These are phyloP conservation scores for Camelina neglecta DNA, from an alignment of 345 rosid species.

Conservation along the genomic window DNA sequence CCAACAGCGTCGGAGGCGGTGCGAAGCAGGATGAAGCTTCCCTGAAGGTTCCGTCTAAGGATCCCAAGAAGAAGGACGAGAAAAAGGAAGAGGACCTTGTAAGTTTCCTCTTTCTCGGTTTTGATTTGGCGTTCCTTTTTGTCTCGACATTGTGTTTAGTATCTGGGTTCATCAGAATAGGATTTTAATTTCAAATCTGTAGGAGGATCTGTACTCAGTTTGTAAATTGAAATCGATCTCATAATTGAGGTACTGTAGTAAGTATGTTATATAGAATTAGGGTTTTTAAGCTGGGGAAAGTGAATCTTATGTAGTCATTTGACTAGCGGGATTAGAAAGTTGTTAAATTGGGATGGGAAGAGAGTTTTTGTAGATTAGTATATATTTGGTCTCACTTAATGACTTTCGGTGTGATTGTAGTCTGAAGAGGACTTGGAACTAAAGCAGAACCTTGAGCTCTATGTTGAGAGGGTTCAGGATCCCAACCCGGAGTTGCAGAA, in stretches of 20 bases:
- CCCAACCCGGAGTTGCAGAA: conserved; percentile 83
- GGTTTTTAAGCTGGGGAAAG: neutral
- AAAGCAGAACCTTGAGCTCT: conserved; percentile 90
- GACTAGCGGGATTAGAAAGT: neutral
- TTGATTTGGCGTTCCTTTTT: neutral
- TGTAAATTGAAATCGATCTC: neutral
- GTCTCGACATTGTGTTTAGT: neutral
- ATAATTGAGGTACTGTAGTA: neutral
- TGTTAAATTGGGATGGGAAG: neutral
- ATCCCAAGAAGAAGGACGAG: conserved; percentile 86
- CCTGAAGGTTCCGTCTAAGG: conserved; percentile 73
- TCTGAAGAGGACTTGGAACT: conserved; percentile 92
- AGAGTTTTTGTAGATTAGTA: conserved; percentile 6
- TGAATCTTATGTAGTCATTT: neutral
- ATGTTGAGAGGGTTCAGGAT: conserved; percentile 93
- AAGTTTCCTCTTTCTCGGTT: conserved; percentile 14
- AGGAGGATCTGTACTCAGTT: neutral
- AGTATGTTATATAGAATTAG: conserved; percentile 3
- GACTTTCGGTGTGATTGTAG: conserved; percentile 48
- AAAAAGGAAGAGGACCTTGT: conserved; percentile 93
- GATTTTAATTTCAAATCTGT: conserved; percentile 4
- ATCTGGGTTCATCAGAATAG: neutral
- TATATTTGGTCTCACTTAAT: neutral
- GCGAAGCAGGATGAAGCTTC: conserved; percentile 57
- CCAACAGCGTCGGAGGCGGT: conserved; percentile 55